phyloP scores from a whole-genome alignment of 192 early-diverging fungal genomes.

The Mortierella hygrophila region DNA sequence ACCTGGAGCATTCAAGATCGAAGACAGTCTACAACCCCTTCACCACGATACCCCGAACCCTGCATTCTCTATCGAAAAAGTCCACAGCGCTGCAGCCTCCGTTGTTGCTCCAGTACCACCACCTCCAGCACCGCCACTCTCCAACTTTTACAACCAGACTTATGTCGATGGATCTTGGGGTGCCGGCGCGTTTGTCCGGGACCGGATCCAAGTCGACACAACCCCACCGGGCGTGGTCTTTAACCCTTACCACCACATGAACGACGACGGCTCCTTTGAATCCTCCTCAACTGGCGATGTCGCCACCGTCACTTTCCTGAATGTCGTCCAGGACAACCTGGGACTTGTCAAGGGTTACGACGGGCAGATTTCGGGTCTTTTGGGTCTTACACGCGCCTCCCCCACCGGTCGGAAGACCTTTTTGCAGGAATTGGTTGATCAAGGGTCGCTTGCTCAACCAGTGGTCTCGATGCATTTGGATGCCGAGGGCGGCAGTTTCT shows the following conservation, averaged over 20 bases:
- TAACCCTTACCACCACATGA: background rate
- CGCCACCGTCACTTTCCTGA: constrained; percentile 25
- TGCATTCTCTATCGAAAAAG: background rate
- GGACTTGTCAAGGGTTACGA: constrained; percentile 26
- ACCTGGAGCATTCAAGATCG: constrained; percentile 5
- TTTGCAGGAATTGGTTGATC: constrained; percentile 30
- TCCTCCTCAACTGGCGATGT: background rate
- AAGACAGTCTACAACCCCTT: background rate
- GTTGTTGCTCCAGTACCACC: background rate
- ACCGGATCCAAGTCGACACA: constrained; percentile 29
- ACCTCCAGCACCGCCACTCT: background rate
- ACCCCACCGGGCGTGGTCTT: constrained; percentile 5
- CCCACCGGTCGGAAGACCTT: constrained; percentile 39
- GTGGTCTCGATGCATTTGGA: constrained; percentile 34
- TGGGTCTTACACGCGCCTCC: constrained; percentile 25
- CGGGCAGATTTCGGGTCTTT: constrained; percentile 30
- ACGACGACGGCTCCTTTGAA: background rate
- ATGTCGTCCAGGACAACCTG: constrained; percentile 36
- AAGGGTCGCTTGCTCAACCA: constrained; percentile 18
- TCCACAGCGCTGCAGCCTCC: background rate
- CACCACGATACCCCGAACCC: background rate
- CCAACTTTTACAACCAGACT: constrained; percentile 26
- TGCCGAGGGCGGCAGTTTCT: constrained; percentile 13
- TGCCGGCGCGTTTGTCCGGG: constrained; percentile 42
- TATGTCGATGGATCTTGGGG: constrained; percentile 47